Evolutionary conservation across 352 stramenopile genomes (phyloP).

Genomic region (Phytophthora citrophthora): DNA sequence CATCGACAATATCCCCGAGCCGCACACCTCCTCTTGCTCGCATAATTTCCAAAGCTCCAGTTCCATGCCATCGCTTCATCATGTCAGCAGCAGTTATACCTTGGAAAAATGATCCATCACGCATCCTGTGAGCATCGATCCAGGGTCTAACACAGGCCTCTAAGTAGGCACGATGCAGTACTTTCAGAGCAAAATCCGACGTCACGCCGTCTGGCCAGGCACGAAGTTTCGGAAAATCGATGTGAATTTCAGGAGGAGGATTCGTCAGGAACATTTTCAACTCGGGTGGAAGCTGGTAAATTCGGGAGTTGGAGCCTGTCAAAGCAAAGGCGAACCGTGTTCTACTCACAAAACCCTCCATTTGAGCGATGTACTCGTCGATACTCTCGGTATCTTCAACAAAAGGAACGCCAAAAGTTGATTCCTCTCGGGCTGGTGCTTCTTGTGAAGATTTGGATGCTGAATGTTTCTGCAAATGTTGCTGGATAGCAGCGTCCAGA

Average conservation of each 20-base stretch:
- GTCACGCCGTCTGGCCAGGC: conserved; percentile 33
- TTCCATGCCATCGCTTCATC: conserved; percentile 37
- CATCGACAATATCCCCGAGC: conserved; percentile 24
- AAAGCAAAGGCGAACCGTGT: not conserved
- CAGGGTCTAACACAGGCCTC: conserved; percentile 23
- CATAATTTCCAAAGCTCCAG: conserved; percentile 18
- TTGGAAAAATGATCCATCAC: conserved; percentile 10
- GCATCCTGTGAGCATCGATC: conserved; percentile 14
- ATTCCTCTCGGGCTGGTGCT: not conserved
- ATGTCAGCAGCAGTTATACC: not conserved
- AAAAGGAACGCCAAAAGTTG: not conserved
- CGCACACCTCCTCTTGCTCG: not conserved
- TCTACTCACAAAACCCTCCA: conserved; percentile 18
- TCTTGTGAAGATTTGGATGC: not conserved
- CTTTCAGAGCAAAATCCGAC: conserved; percentile 17
- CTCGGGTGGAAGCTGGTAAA: conserved; percentile 18
- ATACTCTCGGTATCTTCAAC: conserved; percentile 10
- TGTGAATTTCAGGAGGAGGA: conserved; percentile 18
- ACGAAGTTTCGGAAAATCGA: conserved; percentile 27
- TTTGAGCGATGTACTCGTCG: conserved; percentile 28
- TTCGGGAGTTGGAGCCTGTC: not conserved
- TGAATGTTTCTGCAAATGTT: not conserved
- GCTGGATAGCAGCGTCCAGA: conserved; percentile 10
- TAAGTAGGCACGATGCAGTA: conserved; percentile 30
- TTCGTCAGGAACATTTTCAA: conserved; percentile 13